Evolutionary conservation across 345 rosid genomes (phyloP).

Genomic region (Mallotus nudiflorus): DNA sequence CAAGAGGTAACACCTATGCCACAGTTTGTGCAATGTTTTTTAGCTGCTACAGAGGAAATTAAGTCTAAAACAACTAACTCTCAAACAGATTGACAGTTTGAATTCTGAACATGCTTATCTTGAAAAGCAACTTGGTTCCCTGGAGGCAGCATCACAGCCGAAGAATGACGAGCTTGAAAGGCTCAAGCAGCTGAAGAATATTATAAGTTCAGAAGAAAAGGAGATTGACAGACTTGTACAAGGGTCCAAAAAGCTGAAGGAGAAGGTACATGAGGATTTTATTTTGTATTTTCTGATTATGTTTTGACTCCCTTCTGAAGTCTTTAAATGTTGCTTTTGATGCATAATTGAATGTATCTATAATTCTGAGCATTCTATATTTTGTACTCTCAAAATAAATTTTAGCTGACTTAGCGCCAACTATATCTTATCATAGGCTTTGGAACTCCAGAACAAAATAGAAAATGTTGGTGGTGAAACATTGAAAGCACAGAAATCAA

Average conservation of each 20-base stretch:
- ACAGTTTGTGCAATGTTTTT: conserved; percentile 2
- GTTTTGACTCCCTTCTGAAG: background rate
- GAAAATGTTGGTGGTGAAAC: conserved; percentile 90
- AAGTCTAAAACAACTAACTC: background rate
- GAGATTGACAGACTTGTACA: conserved; percentile 63
- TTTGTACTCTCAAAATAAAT: background rate
- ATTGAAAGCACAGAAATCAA: conserved; percentile 73
- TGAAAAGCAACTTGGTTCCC: conserved; percentile 70
- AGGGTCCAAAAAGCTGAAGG: conserved; percentile 79
- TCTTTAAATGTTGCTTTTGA: conserved; percentile 1
- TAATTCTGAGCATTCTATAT: background rate
- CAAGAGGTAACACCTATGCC: conserved; percentile 57
- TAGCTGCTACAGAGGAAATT: background rate
- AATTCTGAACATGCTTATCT: conserved; percentile 67
- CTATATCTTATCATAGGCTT: conserved; percentile 49
- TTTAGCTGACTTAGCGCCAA: background rate
- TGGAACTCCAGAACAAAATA: conserved; percentile 76
- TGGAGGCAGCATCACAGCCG: conserved; percentile 80
- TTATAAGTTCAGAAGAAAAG: conserved; percentile 58
- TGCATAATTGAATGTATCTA: conserved; percentile 7
- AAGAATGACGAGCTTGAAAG: conserved; percentile 67
- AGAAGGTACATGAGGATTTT: conserved; percentile 47
- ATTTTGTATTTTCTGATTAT: conserved; percentile 5
- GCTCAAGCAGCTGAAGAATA: conserved; percentile 62
- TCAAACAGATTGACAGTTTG: conserved; percentile 75